Base-by-base conservation (phyloP, 306 rosid species). In the Amphicarpaea edgeworthii region DNA sequence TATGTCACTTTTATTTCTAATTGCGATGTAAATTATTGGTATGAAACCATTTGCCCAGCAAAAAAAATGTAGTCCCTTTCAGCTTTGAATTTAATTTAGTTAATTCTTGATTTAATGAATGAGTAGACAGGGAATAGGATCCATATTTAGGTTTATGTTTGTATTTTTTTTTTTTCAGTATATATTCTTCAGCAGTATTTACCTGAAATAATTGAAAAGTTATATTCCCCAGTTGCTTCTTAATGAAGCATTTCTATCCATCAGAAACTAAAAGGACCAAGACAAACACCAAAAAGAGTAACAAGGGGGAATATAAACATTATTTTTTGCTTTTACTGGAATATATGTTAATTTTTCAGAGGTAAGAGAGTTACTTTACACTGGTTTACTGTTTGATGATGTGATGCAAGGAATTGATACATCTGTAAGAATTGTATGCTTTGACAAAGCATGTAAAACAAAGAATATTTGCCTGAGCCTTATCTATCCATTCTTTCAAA, bases 191-290 rank as follows among this genome's bases (percentile, higher is more conserved):
- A 53, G 41, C 30, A 61, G 75, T 60, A 46, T 42, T 66, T 66
- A 32, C 69, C 26, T 23, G 70, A 67, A 76, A 60, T 59, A 54
- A 54, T 54, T 21, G 73, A 72, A 28, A 77, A 75, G 21, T 51
- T 40, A 41, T 73, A 73, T 54, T 77, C 73, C 16, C 41, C 46
- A 26, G 26, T 38, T 73, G 58, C 79, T 78, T 85, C 79, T 78
- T 16, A 49, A 15, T 71, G 46, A 78, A 57, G 79, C 75, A 69
- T 12, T 70, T 70, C 62, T 51, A 64, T 78, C 53, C 66, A 49
- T 81, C 19, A 73, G 68, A 72, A 67, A 45, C 12, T 75, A 20
- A 40, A 77, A 47, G 51, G 65, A 47, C 19, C 30, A 11, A 51
- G 54, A 40, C 47, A 77, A 72, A 19, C 47, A 59, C 57, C 80